Evolutionary conservation across 1,139 yeast genomes (phyloP), one percentile per base, ranked within the genome.

Genomic region (Yamadazyma taylorii): DNA sequence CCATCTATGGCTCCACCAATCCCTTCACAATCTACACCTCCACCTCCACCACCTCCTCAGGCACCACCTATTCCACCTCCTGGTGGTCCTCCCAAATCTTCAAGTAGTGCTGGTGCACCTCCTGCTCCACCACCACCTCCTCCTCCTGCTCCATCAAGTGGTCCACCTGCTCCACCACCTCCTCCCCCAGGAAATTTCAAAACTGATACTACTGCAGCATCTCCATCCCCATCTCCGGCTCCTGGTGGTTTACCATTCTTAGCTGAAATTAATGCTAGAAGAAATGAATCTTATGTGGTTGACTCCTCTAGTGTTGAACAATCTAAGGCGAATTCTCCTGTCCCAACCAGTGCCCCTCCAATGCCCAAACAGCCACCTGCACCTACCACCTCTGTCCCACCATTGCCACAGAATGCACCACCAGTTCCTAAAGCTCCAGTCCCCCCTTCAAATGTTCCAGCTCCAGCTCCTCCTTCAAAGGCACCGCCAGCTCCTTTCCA

Each of bases 161-260:
- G 50, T 17, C 44, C 48, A 7, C 43, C 60, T 2, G 46, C 55
- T 14, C 41, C 47, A 14, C 33, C 44, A 13, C 38, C 45, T 7
- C 30, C 45, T 5, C 35, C 49, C n/a, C 47, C 56, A 24, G 15
- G 22, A 6, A 11, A 15, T 8, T 16, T 16, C 22, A 39, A 40
- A 15, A 13, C 34, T 5, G 30, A 42, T 7, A 26, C 49, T 7
- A 30, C 50, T 12, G 14, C 41, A 11, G 17, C 44, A 23, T 22
- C 55, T 15, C 48, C 67, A 4, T 26, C 50, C 9, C 40, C 54
- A 19, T 23, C 48, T 17, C 48, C 61, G 2, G 38, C 50, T 10
- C 59, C 58, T 1, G 64, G 66, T 2, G 67, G 63, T 0, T 51
- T 70, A 17, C 75, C 75, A 2, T 69, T 69, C 44, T 60, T 69